Evolutionary conservation across 139 green algal species (phyloP), one percentile per base, ranked within the genome.

Genomic region (Zygnema circumcarinatum): DNA sequence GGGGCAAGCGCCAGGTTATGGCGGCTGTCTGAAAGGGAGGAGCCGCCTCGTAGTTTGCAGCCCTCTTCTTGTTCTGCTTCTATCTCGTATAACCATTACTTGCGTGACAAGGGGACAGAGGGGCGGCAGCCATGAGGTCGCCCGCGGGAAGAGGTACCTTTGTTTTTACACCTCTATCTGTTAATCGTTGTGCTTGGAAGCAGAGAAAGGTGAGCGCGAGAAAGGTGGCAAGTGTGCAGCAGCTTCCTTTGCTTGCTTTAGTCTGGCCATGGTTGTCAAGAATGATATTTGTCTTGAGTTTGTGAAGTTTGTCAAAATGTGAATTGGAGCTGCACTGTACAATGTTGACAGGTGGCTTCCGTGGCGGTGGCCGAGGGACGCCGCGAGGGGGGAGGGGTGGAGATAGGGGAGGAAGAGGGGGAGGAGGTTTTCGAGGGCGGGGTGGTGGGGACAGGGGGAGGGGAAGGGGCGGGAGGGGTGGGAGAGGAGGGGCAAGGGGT

Each of bases 401-500:
- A 11, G 76, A 35, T 32, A 29, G 73, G 31, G 39, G 39, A 20
- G 84, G 84, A 1, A 25, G 54, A 16, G 75, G 84, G 42, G 84
- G 75, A 2, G 75, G 84, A 2, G 72, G 72, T 22, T 42, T 36
- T 25, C 16, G 36, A 76, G 84, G 84, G 3, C 54, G 74, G 20
- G 32, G 84, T 31, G 74, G 74, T 21, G 52, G 74, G 16, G 84
- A 69, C 1, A 40, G 84, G 2, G 75, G 75, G n/a, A 41, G 84
- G 1, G 85, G 76, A 21, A 35, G 85, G 1, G 76, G 88, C 2
- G 82, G 74, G 0, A 36, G 73, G 20, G 29, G 88, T 11, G 91
- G 91, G 33, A n/a, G 85, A 21, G 47, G 79, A 11, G 74, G 67
- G 2, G 35, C 87, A 35, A 41, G 90, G 20, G 88, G 91, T n/a